These are phyloP conservation scores for Pseudogymnoascus sp. DNA, from an alignment of 2,329 filamentous ascomycete species.

Conservation along the genomic window DNA sequence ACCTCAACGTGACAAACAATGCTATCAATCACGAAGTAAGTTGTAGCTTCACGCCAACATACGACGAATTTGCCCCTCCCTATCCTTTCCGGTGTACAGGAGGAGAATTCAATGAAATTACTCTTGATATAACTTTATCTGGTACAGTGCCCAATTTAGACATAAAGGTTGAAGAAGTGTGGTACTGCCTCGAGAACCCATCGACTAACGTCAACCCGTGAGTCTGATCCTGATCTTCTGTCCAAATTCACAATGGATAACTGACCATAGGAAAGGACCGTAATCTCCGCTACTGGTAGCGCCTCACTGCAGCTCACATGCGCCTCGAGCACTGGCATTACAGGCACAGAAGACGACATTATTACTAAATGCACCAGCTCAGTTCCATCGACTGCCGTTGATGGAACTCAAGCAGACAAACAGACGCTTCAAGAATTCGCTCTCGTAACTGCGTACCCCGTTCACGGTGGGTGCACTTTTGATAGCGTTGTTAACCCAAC, in stretches of 20 bases:
- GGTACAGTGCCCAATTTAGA: neutral
- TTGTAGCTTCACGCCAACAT: neutral
- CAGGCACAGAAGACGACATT: neutral
- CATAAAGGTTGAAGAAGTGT: slow-evolving; percentile 1
- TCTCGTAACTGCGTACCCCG: neutral
- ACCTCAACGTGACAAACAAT: slow-evolving; percentile 7
- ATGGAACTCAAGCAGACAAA: neutral
- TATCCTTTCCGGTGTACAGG: neutral
- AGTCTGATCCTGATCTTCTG: neutral
- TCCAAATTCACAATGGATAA: neutral
- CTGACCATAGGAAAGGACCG: neutral
- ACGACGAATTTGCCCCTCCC: neutral
- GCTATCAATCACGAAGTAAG: neutral
- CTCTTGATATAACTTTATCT: neutral
- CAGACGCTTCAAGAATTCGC: neutral
- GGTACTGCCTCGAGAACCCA: neutral
- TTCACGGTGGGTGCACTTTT: neutral
- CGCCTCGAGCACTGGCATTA: neutral
- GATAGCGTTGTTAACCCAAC: neutral
- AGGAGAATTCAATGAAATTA: neutral
- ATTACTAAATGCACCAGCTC: neutral
- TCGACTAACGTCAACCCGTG: neutral
- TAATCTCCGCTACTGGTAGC: neutral
- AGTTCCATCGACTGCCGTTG: neutral
- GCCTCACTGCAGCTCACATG: neutral